These are phyloP conservation scores for Umbelopsis ramanniana DNA, from an alignment of 192 early-diverging fungal species.

Conservation along the genomic window DNA sequence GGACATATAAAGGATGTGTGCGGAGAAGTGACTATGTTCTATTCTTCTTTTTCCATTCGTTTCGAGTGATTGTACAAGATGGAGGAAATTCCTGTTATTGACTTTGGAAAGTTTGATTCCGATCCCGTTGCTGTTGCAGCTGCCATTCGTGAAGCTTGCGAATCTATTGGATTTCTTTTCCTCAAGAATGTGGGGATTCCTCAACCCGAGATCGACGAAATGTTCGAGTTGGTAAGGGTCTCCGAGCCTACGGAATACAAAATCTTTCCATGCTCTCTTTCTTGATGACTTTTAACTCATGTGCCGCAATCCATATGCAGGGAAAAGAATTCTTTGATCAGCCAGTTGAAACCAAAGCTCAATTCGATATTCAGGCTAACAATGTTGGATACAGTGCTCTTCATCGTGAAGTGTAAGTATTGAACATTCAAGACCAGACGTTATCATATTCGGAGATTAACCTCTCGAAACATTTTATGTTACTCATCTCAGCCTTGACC, in stretches of 20 bases:
- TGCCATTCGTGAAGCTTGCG: constrained; percentile 52
- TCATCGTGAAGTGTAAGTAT: constrained; percentile 58
- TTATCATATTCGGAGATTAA: neutral
- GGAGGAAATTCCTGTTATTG: constrained; percentile 62
- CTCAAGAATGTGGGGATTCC: constrained; percentile 64
- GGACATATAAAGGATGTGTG: neutral
- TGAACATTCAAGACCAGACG: neutral
- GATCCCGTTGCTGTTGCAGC: constrained; percentile 48
- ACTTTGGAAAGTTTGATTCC: constrained; percentile 56
- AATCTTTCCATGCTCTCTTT: too few species aligned
- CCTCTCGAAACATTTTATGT: neutral
- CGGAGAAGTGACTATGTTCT: neutral
- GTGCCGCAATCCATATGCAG: constrained; percentile 7
- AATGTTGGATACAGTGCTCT: constrained; percentile 60
- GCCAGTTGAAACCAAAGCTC: constrained; percentile 48
- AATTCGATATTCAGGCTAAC: constrained; percentile 42
- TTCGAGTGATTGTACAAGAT: neutral
- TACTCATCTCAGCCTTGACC: constrained; percentile 45
- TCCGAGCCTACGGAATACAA: neutral
- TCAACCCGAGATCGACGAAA: constrained; percentile 46
- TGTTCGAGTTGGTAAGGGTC: constrained; percentile 51
- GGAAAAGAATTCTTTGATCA: constrained; percentile 56
- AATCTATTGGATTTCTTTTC: constrained; percentile 64
- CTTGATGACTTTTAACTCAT: too few species aligned
- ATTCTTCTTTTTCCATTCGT: neutral